A percentile compares a stretch with the other conserved stretches of the same genome.
Evolutionary conservation across 495 filamentous ascomycete species (phyloP).

Genomic region (Penicillium fimorum): DNA sequence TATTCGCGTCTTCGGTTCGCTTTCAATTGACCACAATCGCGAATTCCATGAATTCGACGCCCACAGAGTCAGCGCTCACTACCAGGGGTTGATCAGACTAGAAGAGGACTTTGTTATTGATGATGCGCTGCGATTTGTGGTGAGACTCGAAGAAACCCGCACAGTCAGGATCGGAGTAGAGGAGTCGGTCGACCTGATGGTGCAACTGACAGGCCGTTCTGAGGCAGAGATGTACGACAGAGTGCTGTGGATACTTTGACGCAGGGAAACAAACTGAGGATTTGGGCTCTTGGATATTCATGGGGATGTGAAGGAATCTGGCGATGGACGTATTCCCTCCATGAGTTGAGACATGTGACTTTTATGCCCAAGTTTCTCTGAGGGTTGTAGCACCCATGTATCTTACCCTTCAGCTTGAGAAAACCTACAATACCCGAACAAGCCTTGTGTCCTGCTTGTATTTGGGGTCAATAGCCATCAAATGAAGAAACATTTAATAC

Average conservation of each 20-base stretch:
- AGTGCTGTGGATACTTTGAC: neutral
- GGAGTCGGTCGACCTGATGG: neutral
- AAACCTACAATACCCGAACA: neutral
- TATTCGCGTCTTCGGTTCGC: neutral
- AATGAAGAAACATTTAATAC: neutral
- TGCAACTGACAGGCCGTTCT: neutral
- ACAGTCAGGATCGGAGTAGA: neutral
- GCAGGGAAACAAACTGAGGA: neutral
- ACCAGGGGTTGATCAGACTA: neutral
- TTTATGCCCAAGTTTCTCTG: neutral
- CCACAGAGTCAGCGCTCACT: neutral
- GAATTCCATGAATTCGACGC: neutral
- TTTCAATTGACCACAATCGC: neutral
- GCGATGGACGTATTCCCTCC: neutral
- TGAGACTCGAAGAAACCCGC: neutral
- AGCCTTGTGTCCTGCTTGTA: neutral
- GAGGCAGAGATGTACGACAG: neutral
- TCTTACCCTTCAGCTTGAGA: neutral
- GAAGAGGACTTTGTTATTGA: constrained; percentile 8
- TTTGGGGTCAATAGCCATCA: neutral
- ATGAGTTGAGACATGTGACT: neutral
- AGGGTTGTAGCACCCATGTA: neutral
- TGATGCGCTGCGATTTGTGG: neutral
- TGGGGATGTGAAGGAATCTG: neutral
- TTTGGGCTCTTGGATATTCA: neutral